Base-by-base conservation (phyloP, 2,329 filamentous ascomycete genomes). In the Xylariaceae sp. region DNA sequence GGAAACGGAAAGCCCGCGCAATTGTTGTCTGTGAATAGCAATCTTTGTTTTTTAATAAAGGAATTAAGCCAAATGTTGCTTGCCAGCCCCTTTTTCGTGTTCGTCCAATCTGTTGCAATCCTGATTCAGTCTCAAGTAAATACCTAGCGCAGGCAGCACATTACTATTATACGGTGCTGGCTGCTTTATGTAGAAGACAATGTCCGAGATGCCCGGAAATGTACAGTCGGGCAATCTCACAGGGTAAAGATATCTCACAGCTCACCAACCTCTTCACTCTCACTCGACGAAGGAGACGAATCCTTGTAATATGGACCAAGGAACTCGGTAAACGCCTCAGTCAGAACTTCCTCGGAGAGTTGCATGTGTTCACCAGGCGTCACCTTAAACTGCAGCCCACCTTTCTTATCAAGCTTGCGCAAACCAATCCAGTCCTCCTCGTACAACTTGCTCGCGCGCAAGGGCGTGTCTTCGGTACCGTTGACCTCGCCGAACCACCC, bases 381-480 rank as follows among this genome's bases (percentile, higher is more conserved):
- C 1, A 80, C 86, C 72, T 85, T 80, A 74, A 97, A 96, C 58
- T 87, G 82, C 67, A 99, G 76, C 1, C 84, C 89, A 2, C 88
- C 90, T 77, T 88, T 88, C 72, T 87, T 77, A 75, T 97, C 92
- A 69, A 99, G 76, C 67, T 77, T 76, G 73, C 83, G 89, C 72
- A 99, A 77, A 0, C 94, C 94, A 34, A 99, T 77, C 94, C 94
- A 99, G 76, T 99, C 93, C 75, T 97, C 88, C 66, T 82, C 84
- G 74, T 97, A 99, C 1, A 97, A 78, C 34, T 75, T 73, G 59
- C 90, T 80, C 55, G 92, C 82, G 65, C 83, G 80, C 71, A 99
- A 75, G 13, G 81, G 81, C 51, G 84, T 89, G 18, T 86, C 78
- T 62, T 86, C 81, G 2, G 85, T 89, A 39, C 78, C 79, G 73